These are phyloP conservation scores for Barnettozyma pratensis DNA, from an alignment of 805 yeast genomes.

Conservation along the genomic window DNA sequence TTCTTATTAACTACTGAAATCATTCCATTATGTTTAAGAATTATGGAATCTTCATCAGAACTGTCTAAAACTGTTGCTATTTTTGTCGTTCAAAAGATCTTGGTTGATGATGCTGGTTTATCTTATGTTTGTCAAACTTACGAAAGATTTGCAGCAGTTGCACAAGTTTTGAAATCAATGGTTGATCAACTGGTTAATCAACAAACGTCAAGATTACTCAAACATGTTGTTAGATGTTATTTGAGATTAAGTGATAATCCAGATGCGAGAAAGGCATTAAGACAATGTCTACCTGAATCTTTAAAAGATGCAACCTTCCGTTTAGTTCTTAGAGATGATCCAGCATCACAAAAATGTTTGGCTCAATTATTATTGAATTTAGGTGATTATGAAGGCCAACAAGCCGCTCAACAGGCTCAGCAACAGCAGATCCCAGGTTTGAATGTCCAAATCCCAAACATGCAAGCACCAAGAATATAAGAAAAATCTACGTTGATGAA, in stretches of 20 bases:
- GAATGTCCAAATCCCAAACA: not conserved
- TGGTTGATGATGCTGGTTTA: constrained; percentile 87
- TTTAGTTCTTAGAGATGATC: constrained; percentile 74
- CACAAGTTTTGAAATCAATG: constrained; percentile 81
- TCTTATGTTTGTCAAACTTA: constrained; percentile 91
- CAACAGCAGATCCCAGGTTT: constrained; percentile 2
- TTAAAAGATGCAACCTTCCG: constrained; percentile 84
- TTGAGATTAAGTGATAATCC: constrained; percentile 83
- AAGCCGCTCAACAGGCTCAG: constrained; percentile 7
- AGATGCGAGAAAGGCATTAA: constrained; percentile 84
- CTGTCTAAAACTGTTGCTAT: constrained; percentile 94
- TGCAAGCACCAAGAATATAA: not conserved
- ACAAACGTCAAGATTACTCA: constrained; percentile 78
- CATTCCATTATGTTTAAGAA: constrained; percentile 88
- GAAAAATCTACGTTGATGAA: not conserved
- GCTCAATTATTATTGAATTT: constrained; percentile 74
- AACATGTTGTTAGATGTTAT: constrained; percentile 93
- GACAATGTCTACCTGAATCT: constrained; percentile 80
- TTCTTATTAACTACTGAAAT: constrained; percentile 93
- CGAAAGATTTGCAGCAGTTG: constrained; percentile 92
- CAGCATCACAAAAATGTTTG: constrained; percentile 80
- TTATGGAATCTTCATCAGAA: constrained; percentile 94
- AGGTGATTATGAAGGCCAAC: constrained; percentile 33
- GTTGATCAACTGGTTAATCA: constrained; percentile 75
- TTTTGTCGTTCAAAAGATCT: constrained; percentile 88